These are phyloP conservation scores for Colletotrichum brevisporum DNA, from an alignment of 2,329 filamentous ascomycete genomes.

Conservation along the genomic window DNA sequence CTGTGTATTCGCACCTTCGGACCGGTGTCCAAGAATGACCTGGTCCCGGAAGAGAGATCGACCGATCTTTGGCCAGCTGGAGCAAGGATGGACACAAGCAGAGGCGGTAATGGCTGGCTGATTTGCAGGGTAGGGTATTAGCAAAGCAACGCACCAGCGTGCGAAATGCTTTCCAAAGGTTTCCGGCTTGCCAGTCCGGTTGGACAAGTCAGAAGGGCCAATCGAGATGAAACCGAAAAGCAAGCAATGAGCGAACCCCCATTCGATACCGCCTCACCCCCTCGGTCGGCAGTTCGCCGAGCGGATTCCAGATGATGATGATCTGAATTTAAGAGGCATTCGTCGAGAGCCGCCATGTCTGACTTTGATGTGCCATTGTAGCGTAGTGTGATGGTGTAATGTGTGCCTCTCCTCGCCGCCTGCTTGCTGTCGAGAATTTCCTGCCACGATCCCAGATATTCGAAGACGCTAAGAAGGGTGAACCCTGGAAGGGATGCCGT, in stretches of 20 bases:
- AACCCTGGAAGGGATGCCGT: conserved; percentile 16
- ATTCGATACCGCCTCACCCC: background rate
- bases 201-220: conserved; percentile 8
- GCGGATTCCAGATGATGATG: conserved; percentile 20
- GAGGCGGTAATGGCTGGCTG: conserved; percentile 20
- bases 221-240: conserved; percentile 30
- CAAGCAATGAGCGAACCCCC: conserved; percentile 18
- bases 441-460: background rate
- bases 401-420: no score
- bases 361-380: background rate
- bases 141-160: conserved; percentile 10
- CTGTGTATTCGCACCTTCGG: conserved; percentile 22
- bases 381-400: no score
- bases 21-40: conserved; percentile 30
- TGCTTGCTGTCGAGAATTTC: background rate
- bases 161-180: conserved; percentile 15
- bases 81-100: conserved; percentile 18
- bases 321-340: conserved; percentile 9
- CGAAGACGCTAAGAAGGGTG: conserved; percentile 17
- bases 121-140: conserved; percentile 6
- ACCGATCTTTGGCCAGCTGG: conserved; percentile 18
- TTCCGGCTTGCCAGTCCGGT: conserved; percentile 1
- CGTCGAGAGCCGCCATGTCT: conserved; percentile 2
- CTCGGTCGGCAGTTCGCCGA: conserved; percentile 16
- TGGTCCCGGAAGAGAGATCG: conserved; percentile 21